Percentiles rank a stretch among this genome's conserved stretches.
Conservation (phyloP, 192 early-diverging fungal species). For the Coemansia furcata region DNA sequence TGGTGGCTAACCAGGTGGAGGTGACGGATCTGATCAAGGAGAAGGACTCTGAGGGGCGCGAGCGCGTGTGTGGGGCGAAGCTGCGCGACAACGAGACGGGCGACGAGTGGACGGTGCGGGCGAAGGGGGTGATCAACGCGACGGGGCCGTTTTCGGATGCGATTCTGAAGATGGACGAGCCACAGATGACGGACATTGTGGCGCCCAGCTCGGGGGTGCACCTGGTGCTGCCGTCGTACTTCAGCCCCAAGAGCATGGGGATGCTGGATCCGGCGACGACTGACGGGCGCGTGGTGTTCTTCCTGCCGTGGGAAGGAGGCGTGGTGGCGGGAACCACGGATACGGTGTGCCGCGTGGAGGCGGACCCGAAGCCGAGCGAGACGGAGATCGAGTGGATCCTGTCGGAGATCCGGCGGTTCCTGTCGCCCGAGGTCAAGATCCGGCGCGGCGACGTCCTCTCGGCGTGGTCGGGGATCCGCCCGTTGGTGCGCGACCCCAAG, state of each 20-base stretch:
- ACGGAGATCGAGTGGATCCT: constrained; percentile 96
- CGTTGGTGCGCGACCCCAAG: constrained; percentile 91
- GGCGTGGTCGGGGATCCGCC: constrained; percentile 97
- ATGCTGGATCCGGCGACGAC: constrained; percentile 90
- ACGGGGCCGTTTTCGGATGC: constrained; percentile 76
- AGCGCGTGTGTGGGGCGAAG: constrained; percentile 72
- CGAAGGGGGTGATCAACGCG: constrained; percentile 95
- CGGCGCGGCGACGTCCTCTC: constrained; percentile 94
- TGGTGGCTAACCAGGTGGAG: constrained; percentile 91
- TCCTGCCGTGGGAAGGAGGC: constrained; percentile 96
- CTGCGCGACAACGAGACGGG: constrained; percentile 83
- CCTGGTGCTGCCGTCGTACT: constrained; percentile 94
- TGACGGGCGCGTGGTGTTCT: constrained; percentile 96
- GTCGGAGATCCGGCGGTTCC: constrained; percentile 85
- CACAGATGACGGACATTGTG: constrained; percentile 77
- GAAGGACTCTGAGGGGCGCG: constrained; percentile 42
- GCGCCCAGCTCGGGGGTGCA: constrained; percentile 92
- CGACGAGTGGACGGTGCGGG: constrained; percentile 78
- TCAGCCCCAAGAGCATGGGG: constrained; percentile 91
- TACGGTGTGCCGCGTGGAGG: constrained; percentile 80
- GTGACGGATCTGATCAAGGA: constrained; percentile 79
- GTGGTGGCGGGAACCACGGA: constrained; percentile 96
- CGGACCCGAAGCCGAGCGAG: constrained; percentile 85
- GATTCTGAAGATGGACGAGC: constrained; percentile 86
- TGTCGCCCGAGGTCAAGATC: constrained; percentile 91